These are phyloP conservation scores for Hyaloscypha variabilis DNA, from an alignment of 495 filamentous ascomycete species.

Conservation along the genomic window DNA sequence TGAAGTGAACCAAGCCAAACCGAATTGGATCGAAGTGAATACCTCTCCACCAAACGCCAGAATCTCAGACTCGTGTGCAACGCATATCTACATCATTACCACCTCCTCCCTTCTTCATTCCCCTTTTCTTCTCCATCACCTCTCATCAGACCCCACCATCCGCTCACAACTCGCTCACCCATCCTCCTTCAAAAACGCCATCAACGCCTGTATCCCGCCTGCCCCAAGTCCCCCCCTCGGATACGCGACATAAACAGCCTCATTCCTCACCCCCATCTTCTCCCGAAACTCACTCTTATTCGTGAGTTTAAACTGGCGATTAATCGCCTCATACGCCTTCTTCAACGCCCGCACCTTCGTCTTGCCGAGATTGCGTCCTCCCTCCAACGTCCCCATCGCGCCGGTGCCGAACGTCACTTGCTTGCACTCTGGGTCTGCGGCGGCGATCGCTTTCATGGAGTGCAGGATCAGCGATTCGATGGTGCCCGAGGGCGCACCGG, in stretches of 20 bases:
- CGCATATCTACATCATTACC: too few relatives aligned
- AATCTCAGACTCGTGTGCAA: too few relatives aligned
- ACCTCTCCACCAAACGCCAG: too few relatives aligned
- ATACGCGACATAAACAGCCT: slow-evolving; percentile 81
- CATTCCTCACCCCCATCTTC: slow-evolving; percentile 79
- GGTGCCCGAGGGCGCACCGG: slow-evolving; percentile 71
- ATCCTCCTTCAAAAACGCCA: slow-evolving; percentile 84
- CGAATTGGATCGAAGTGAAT: too few relatives aligned
- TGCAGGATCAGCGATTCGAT: slow-evolving; percentile 80
- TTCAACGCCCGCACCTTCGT: slow-evolving; percentile 72
- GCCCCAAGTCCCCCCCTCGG: slow-evolving; percentile 79
- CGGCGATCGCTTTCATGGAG: slow-evolving; percentile 69
- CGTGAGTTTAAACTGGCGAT: slow-evolving; percentile 74
- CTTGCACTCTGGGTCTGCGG: slow-evolving; percentile 54
- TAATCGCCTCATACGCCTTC: slow-evolving; percentile 75
- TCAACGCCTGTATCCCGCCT: slow-evolving; percentile 70
- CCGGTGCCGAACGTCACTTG: slow-evolving; percentile 81
- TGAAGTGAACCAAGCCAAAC: too few relatives aligned
- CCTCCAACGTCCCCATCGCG: slow-evolving; percentile 65
- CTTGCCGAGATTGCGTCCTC: slow-evolving; percentile 76
- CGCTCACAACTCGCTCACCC: slow-evolving; percentile 30
- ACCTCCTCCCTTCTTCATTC: neutral
- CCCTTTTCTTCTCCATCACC: neutral
- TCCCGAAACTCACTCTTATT: slow-evolving; percentile 85
- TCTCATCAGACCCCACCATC: too few relatives aligned